phyloP scores from a whole-genome alignment of 345 rosid species.

The Rhodamnia argentea region DNA sequence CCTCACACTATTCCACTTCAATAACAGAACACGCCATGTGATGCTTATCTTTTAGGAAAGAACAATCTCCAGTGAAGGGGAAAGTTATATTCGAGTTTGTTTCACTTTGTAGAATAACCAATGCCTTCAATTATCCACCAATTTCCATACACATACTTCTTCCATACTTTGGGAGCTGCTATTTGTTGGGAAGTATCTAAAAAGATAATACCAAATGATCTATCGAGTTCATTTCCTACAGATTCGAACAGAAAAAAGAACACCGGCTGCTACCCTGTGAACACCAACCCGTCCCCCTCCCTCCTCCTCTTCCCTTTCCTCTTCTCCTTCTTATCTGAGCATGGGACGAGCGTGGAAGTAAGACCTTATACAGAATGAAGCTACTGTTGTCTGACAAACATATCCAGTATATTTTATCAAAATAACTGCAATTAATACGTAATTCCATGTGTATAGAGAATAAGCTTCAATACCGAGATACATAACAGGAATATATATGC shows the following conservation, averaged over 20 bases:
- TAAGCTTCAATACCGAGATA: neutral
- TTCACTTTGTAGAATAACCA: neutral
- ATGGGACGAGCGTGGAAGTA: neutral
- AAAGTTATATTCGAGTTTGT: neutral
- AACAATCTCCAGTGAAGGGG: neutral
- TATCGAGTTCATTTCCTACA: neutral
- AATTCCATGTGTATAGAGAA: neutral
- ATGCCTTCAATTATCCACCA: neutral
- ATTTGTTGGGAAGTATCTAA: neutral
- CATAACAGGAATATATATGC: neutral
- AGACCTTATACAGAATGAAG: neutral
- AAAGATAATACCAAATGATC: neutral
- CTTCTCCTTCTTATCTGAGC: neutral
- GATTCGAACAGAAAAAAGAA: neutral
- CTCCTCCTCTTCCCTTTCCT: neutral
- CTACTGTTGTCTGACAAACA: neutral
- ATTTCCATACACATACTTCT: neutral
- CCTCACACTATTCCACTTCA: neutral
- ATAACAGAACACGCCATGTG: neutral
- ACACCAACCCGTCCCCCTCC: neutral
- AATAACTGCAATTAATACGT: neutral
- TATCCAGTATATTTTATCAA: neutral
- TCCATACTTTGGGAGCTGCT: neutral
- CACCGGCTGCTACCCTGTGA: neutral
- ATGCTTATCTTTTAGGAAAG: neutral